A percentile compares a stretch with the other conserved stretches of the same genome.
These are phyloP conservation scores for Coemansia furcata DNA, from an alignment of 192 early-diverging fungal species.

Conservation along the genomic window DNA sequence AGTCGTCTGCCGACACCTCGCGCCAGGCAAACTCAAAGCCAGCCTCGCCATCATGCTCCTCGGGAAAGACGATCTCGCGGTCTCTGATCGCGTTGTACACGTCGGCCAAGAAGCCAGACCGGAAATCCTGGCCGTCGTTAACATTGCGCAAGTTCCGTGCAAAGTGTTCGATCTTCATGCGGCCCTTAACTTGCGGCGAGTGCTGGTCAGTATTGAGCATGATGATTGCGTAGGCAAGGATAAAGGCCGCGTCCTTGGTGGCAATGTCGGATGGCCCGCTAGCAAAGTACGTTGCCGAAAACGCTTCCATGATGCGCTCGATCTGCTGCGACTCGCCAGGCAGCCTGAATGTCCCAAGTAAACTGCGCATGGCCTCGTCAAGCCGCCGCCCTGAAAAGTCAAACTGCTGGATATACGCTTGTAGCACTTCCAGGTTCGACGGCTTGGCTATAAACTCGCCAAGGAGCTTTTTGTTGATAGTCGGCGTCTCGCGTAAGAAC, in stretches of 20 bases:
- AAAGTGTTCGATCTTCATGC: constrained; percentile 92
- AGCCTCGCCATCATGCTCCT: constrained; percentile 93
- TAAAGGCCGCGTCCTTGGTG: constrained; percentile 76
- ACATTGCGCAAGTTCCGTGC: constrained; percentile 82
- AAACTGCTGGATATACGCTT: constrained; percentile 80
- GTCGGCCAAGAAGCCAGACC: constrained; percentile 71
- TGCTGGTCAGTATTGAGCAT: constrained; percentile 99
- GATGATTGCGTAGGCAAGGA: constrained; percentile 91
- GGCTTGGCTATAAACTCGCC: constrained; percentile 90
- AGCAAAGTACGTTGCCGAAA: constrained; percentile 80
- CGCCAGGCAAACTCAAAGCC: constrained; percentile 96
- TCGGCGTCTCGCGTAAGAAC: constrained; percentile 79
- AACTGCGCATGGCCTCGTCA: constrained; percentile 89
- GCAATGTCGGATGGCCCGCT: constrained; percentile 62
- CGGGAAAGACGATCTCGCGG: constrained; percentile 93
- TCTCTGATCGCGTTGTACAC: constrained; percentile 88
- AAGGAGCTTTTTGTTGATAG: constrained; percentile 80
- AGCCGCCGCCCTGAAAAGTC: constrained; percentile 85
- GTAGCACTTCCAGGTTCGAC: constrained; percentile 79
- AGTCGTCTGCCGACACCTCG: constrained; percentile 56
- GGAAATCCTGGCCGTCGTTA: constrained; percentile 84
- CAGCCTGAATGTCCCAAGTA: constrained; percentile 92
- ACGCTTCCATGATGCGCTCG: constrained; percentile 89
- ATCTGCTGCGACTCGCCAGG: constrained; percentile 99
- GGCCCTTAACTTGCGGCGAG: constrained; percentile 82